phyloP scores from a whole-genome alignment of 2,329 filamentous ascomycete species.

The Fusarium nurragi region DNA sequence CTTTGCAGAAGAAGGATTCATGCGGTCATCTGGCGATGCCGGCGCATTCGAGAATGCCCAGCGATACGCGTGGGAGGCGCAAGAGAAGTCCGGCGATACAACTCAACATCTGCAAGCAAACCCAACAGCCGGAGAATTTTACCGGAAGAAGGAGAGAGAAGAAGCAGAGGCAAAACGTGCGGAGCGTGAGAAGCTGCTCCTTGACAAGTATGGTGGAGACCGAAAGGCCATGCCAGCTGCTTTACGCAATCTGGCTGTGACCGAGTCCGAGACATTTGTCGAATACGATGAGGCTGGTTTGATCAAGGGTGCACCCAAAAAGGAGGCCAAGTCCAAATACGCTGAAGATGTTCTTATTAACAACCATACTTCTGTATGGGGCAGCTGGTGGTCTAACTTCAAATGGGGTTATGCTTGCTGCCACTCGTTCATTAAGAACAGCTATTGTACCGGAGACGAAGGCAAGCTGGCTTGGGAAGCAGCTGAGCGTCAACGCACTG shows the following conservation, averaged over 20 bases:
- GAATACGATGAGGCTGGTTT: slow-evolving; percentile 93
- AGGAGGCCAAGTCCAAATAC: slow-evolving; percentile 87
- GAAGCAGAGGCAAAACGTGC: slow-evolving; percentile 75
- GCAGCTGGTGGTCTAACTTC: slow-evolving; percentile 97
- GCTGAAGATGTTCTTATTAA: slow-evolving; percentile 86
- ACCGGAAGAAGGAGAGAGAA: slow-evolving; percentile 80
- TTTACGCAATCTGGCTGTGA: slow-evolving; percentile 73
- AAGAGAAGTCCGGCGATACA: slow-evolving; percentile 82
- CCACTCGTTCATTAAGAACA: slow-evolving; percentile 93
- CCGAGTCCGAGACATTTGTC: slow-evolving; percentile 85
- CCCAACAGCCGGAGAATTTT: slow-evolving; percentile 88
- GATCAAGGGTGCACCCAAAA: slow-evolving; percentile 86
- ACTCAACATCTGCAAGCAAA: slow-evolving; percentile 94
- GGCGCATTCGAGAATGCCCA: slow-evolving; percentile 92
- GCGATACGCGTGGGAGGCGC: slow-evolving; percentile 92
- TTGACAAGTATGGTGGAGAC: slow-evolving; percentile 84
- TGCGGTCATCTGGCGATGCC: slow-evolving; percentile 88
- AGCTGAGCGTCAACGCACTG: slow-evolving; percentile 69
- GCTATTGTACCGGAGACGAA: slow-evolving; percentile 94
- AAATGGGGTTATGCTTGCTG: slow-evolving; percentile 97
- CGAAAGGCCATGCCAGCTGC: slow-evolving; percentile 65
- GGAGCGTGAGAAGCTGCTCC: slow-evolving; percentile 73
- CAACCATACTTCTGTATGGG: slow-evolving; percentile 94
- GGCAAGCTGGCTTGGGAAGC: slow-evolving; percentile 84
- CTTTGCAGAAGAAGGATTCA: slow-evolving; percentile 92